Evolutionary conservation across 495 filamentous ascomycete species (phyloP), one percentile per base, ranked within the genome.

Genomic region (Penicillium antarcticum): DNA sequence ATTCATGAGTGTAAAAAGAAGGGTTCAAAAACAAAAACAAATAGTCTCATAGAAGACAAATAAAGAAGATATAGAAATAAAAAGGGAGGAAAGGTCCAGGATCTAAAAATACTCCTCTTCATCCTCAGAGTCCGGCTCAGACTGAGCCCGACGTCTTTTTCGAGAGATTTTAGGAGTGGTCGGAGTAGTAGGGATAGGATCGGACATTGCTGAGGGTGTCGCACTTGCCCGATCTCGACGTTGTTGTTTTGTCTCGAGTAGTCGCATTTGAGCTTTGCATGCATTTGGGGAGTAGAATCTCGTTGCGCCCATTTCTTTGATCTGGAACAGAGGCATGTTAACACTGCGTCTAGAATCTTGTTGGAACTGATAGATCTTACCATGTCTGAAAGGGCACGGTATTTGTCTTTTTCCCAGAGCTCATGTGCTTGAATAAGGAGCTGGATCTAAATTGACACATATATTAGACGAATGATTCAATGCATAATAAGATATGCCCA

Each of bases 321-420:
- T 68, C 72, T 75, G 23, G 7, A 23, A 24, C 12, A 26, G 44
- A 17, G n/a, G 29, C 21, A 34, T 24, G 26, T 44, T 14, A 47
- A 31, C 14, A n/a, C 36, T 1, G 11, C 38, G 16, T 13, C 33
- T 2, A 8, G 23, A 14, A 11, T 16, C 23, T 46, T 24, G 40
- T 18, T 4, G 17, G n/a, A 1, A 16, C 13, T 35, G 5, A 3
- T 14, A 40, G 3, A 40, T 29, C 65, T 52, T 60, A 81, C 78
- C 75, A 78, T 80, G 45, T 73, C 62, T 41, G 78, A 69, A 51
- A 80, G 72, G 37, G 78, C 72, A 21, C 69, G 65, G 46, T 71
- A 79, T 38, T 78, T 79, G 48, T 79, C 72, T 17, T 60, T 69
- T 56, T 78, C 74, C 75, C 78, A 79, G 35, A 70, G 68, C 38